These are phyloP conservation scores for Thermothelomyces thermophilus DNA, from an alignment of 2,329 filamentous ascomycete species.

Conservation along the genomic window DNA sequence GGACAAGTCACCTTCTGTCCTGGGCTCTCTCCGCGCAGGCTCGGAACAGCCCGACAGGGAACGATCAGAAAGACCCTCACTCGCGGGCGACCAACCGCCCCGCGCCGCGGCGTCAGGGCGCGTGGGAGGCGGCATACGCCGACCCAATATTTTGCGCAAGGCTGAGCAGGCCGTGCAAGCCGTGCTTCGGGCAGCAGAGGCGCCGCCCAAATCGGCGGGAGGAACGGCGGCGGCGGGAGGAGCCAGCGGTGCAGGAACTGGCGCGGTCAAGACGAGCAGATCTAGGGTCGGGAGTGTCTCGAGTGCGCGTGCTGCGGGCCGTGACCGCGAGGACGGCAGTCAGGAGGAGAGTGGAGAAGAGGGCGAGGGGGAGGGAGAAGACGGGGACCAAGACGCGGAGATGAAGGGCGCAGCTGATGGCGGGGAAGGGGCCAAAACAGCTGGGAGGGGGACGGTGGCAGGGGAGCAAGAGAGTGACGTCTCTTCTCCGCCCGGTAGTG, in stretches of 20 bases:
- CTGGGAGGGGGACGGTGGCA: slow-evolving; percentile 29
- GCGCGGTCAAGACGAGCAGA: slow-evolving; percentile 34
- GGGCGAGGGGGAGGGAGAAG: slow-evolving; percentile 30
- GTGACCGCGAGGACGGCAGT: not conserved
- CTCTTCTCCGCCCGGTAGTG: slow-evolving; percentile 51
- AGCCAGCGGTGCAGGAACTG: slow-evolving; percentile 16
- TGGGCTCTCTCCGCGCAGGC: slow-evolving; percentile 22
- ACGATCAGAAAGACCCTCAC: slow-evolving; percentile 32
- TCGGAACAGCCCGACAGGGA: slow-evolving; percentile 27
- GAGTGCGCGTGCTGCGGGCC: slow-evolving; percentile 35
- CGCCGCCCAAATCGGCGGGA: slow-evolving; percentile 36
- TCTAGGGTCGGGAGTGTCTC: slow-evolving; percentile 46
- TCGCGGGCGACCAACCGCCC: slow-evolving; percentile 30
- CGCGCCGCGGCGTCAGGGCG: slow-evolving; percentile 27
- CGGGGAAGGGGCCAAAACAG: slow-evolving; percentile 27
- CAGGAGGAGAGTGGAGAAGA: slow-evolving; percentile 26
- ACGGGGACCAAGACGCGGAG: slow-evolving; percentile 36
- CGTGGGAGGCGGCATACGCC: slow-evolving; percentile 34
- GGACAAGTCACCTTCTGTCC: not conserved
- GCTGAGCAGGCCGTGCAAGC: slow-evolving; percentile 54
- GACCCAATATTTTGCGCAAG: slow-evolving; percentile 54
- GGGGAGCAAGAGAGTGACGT: slow-evolving; percentile 26
- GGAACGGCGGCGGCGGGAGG: slow-evolving; percentile 6
- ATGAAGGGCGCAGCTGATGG: slow-evolving; percentile 42
- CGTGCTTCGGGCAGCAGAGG: slow-evolving; percentile 44